These are phyloP conservation scores for Trypanosoma conorhini DNA, from an alignment of 208 protist genomes.

Conservation along the genomic window DNA sequence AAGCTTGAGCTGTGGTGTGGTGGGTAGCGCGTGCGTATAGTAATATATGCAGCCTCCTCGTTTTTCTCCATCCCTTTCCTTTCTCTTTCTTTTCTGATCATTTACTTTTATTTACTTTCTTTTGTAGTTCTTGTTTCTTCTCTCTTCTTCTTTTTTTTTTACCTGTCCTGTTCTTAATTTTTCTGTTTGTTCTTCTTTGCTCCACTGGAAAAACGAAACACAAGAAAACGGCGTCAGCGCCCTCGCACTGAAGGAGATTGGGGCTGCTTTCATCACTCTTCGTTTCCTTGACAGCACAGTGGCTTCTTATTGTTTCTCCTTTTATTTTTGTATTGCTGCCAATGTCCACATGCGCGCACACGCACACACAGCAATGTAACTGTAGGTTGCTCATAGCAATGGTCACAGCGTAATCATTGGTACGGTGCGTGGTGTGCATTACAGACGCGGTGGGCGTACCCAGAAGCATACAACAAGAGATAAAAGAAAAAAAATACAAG, in stretches of 20 bases:
- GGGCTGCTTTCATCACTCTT: background rate
- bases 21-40: conserved; percentile 1
- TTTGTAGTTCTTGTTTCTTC: background rate
- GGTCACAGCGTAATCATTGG: too few species aligned
- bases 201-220: background rate
- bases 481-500: too few species aligned
- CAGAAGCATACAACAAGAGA: too few species aligned
- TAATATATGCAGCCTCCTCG: background rate
- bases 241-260: background rate
- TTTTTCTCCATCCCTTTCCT: conserved; percentile 7
- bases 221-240: background rate
- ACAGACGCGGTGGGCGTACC: too few species aligned
- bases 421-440: too few species aligned
- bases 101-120: background rate
- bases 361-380: background rate
- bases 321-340: background rate
- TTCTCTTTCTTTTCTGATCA: conserved; percentile 6
- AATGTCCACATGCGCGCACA: background rate
- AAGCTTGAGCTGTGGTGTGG: background rate
- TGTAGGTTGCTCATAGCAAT: too few species aligned
- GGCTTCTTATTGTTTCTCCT: background rate
- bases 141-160: conserved; percentile 11
- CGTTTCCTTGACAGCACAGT: background rate
- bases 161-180: background rate
- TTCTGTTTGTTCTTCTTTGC: background rate